Evolutionary conservation across 805 yeast species (phyloP), one percentile per base, ranked within the genome.

Genomic region (Myxozyma sirexii): DNA sequence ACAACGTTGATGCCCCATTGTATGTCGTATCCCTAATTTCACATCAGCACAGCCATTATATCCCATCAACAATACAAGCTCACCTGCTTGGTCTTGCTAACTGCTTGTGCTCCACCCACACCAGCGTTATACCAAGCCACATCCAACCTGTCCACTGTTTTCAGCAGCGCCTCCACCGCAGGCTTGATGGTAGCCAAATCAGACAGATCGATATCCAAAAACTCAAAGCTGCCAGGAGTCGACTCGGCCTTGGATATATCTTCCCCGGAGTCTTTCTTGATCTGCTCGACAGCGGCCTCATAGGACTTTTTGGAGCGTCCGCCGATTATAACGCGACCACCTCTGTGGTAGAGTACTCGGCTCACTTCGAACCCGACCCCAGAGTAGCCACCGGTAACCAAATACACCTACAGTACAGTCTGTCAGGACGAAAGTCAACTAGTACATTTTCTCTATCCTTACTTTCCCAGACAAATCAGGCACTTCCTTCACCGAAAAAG

Each of bases 1-100:
- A 81, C 60, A n/a, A 67, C 74, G 66, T 81, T 81, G 8, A 77
- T 75, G 13, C 81, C 84, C 39, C 79, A 67, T 54, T 78, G 80
- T 35, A 71, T 56, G 52, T 81, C 84, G 54, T 70, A 73, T 2
- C 81, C 82, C 68, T 81, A 83, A 8, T 66, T 54, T 6, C 82
- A 23, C 35, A 35, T n/a, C n/a, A n/a, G n/a, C n/a, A 48, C 19
- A 17, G 5, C 17, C n/a, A n/a, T 33, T 10, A 60, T 75, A 76
- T 6, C 60, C 59, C 3, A 3, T 26, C 2, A 21, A 13, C 23
- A 2, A 15, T 4, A 27, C 5, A 21, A 2, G 3, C 56, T 56
- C 12, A 74, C 42, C 52, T 81, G 84, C 19, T 67, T 57, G 3
- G 83, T 73, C 38, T 52, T 56, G 8, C 74, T 17, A 1, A 46